A percentile compares a stretch with the other conserved stretches of the same genome.
Conservation (phyloP, 768 basidiomycete genomes). For the Trametes elegans region DNA sequence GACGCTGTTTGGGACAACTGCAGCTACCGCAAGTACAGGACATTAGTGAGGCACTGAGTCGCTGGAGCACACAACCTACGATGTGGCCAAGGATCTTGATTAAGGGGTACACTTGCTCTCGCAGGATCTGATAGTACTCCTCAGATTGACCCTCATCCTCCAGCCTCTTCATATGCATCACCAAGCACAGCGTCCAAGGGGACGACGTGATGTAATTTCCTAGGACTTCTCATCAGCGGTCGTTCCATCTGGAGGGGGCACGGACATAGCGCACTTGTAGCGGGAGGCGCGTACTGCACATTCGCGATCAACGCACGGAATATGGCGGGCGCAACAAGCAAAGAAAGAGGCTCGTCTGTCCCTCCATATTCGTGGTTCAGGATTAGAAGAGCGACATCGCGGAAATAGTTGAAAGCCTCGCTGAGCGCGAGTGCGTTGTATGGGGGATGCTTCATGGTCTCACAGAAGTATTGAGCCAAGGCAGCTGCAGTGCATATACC, state of each 20-base stretch:
- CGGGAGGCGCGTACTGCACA: conserved; percentile 16
- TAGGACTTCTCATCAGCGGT: background rate
- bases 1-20: too few species aligned
- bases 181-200: conserved; percentile 52
- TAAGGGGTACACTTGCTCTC: background rate
- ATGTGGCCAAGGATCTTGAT: too few species aligned
- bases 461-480: conserved; percentile 44
- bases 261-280: conserved; percentile 12
- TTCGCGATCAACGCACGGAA: conserved; percentile 48
- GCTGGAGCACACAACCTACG: too few species aligned
- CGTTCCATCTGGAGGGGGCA: background rate
- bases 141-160: background rate
- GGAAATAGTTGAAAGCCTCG: conserved; percentile 56
- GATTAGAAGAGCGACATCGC: conserved; percentile 48
- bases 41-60: too few species aligned
- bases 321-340: conserved; percentile 48
- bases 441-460: conserved; percentile 17
- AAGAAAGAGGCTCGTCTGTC: conserved; percentile 49
- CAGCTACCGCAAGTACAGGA: too few species aligned
- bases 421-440: conserved; percentile 31
- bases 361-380: conserved; percentile 42
- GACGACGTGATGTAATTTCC: conserved; percentile 31
- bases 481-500: conserved; percentile 42
- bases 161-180: conserved; percentile 32
- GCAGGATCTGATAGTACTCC: conserved; percentile 25